Percentiles rank a stretch among this genome's conserved stretches.
phyloP scores from a whole-genome alignment of 345 rosid species.

The Noccaea caerulescens region DNA sequence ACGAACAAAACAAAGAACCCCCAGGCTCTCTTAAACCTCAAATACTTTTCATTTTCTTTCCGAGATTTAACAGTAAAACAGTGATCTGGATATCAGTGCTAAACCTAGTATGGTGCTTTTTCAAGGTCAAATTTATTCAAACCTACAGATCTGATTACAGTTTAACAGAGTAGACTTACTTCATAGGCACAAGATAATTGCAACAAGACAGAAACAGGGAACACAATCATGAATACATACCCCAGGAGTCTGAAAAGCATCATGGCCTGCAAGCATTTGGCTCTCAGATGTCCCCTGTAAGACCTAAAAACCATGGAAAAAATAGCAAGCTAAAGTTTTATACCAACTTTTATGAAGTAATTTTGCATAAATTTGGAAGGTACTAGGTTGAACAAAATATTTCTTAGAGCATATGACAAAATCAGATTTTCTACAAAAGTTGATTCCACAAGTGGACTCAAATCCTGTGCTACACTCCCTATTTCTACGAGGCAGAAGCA shows the following conservation, averaged over 20 bases:
- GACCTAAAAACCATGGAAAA: neutral
- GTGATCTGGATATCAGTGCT: neutral
- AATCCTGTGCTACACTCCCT: neutral
- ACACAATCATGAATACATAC: conserved; percentile 50
- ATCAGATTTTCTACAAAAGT: neutral
- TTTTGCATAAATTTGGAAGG: neutral
- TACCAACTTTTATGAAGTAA: neutral
- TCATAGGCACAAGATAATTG: conserved; percentile 5
- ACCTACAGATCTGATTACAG: neutral
- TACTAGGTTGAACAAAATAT: neutral
- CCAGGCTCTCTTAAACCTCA: too few relatives aligned
- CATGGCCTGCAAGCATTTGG: conserved; percentile 16
- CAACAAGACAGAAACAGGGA: conserved; percentile 2
- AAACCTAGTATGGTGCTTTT: neutral
- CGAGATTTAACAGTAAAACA: neutral
- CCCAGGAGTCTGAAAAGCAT: conserved; percentile 71
- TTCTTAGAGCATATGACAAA: neutral
- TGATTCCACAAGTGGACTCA: neutral
- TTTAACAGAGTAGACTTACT: conserved; percentile 1
- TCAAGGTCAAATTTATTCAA: neutral
- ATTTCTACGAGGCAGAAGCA: neutral
- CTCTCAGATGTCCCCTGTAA: conserved; percentile 56
- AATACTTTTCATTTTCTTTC: too few relatives aligned
- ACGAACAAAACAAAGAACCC: neutral
- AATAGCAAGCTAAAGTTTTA: conserved; percentile 1